Conservation (phyloP, 805 yeast genomes). For the Teunomyces funiuensis region DNA sequence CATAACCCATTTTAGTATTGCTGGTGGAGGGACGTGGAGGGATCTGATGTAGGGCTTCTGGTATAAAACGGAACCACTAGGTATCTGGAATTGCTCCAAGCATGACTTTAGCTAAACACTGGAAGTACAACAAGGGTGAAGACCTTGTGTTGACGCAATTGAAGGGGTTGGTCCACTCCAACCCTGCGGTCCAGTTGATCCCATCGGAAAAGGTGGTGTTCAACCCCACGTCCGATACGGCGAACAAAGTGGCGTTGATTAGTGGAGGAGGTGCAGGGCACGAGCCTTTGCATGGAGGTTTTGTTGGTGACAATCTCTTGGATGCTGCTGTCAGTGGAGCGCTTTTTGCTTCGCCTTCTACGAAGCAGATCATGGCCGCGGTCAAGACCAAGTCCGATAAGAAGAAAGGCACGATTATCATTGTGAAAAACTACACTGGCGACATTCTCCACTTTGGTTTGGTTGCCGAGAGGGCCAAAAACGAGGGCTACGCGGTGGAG, state of each 20-base stretch:
- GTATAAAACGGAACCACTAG: too few relatives aligned
- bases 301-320: conserved; percentile 78
- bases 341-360: conserved; percentile 93
- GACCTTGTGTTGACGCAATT: conserved; percentile 51
- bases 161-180: conserved; percentile 51
- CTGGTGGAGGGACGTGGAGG: background rate
- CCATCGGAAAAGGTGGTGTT: conserved; percentile 58
- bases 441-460: conserved; percentile 91
- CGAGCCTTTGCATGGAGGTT: conserved; percentile 92
- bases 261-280: conserved; percentile 98
- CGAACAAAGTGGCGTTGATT: conserved; percentile 64
- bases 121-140: conserved; percentile 45
- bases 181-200: conserved; percentile 55
- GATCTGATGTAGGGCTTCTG: too few relatives aligned
- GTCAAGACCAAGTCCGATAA: conserved; percentile 55
- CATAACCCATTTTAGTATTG: too few relatives aligned
- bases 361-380: conserved; percentile 78
- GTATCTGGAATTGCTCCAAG: background rate
- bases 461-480: conserved; percentile 84
- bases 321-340: conserved; percentile 90
- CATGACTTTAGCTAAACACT: conserved; percentile 43
- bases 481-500: conserved; percentile 69
- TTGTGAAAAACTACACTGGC: conserved; percentile 93
- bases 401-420: conserved; percentile 65
- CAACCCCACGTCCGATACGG: conserved; percentile 35